Evolutionary conservation across 768 basidiomycete genomes (phyloP).

Genomic region (Termitomyces sp.): DNA sequence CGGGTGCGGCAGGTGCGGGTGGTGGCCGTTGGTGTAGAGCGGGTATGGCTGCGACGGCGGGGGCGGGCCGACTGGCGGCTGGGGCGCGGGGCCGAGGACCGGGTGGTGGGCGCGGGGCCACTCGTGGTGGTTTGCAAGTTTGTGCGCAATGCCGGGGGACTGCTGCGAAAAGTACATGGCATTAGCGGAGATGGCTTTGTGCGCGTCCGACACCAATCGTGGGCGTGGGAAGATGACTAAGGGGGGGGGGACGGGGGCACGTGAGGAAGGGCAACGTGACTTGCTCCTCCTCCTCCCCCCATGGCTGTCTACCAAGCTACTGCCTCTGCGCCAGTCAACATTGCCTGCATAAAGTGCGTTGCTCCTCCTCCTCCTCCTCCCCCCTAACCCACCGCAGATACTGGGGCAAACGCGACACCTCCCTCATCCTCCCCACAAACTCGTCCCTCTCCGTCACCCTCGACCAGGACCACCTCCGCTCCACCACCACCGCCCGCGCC

Average conservation of each 20-base stretch:
- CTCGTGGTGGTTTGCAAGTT: constrained; percentile 70
- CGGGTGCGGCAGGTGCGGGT: constrained; percentile 50
- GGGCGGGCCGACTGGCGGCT: constrained; percentile 53
- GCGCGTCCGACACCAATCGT: not conserved
- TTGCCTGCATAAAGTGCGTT: constrained; percentile 91
- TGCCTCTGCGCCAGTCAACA: constrained; percentile 91
- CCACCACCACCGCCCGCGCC: constrained; percentile 88
- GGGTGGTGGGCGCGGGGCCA: constrained; percentile 64
- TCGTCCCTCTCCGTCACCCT: constrained; percentile 98
- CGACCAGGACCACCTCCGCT: constrained; percentile 91
- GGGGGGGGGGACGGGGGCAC: no score
- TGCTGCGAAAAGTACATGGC: constrained; percentile 85
- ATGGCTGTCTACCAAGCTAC: constrained; percentile 51
- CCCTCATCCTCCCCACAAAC: constrained; percentile 94
- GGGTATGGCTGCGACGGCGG: constrained; percentile 70
- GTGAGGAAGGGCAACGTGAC: no score
- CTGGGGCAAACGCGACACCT: constrained; percentile 98
- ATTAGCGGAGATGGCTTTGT: no score
- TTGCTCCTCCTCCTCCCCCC: no score
- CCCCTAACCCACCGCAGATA: constrained; percentile 50
- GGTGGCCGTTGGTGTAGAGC: constrained; percentile 74
- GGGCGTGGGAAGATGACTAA: no score
- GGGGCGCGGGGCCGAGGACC: constrained; percentile 41
- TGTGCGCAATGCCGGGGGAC: constrained; percentile 76
- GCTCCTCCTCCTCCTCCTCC: not conserved